These are phyloP conservation scores for Phlebopus sp. DNA, from an alignment of 1,284 basidiomycete genomes.

Conservation along the genomic window DNA sequence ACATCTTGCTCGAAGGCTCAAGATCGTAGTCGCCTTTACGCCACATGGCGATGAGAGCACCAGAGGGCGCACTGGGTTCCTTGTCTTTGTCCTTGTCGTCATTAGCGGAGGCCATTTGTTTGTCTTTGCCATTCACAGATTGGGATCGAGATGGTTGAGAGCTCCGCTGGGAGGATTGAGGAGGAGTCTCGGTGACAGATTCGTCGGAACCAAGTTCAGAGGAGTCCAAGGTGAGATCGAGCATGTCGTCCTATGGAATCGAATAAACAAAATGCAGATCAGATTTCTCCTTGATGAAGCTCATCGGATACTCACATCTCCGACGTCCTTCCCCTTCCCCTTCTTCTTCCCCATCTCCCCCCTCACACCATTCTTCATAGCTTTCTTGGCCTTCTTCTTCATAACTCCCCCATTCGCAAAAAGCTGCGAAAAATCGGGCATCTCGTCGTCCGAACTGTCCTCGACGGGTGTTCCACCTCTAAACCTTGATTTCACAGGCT, in stretches of 20 bases:
- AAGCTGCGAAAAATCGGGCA: slow-evolving; percentile 42
- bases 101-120: slow-evolving; percentile 19
- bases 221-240: slow-evolving; percentile 27
- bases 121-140: slow-evolving; percentile 21
- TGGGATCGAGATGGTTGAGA: slow-evolving; percentile 5
- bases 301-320: neutral
- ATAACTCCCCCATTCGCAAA: slow-evolving; percentile 15
- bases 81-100: slow-evolving; percentile 19
- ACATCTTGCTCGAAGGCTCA: slow-evolving; percentile 69
- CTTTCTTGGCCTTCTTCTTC: slow-evolving; percentile 26
- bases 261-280: slow-evolving; percentile 4
- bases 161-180: slow-evolving; percentile 2
- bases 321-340: neutral
- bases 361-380: slow-evolving; percentile 7
- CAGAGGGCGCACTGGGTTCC: slow-evolving; percentile 34
- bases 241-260: slow-evolving; percentile 17
- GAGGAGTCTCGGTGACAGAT: neutral
- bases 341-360: neutral
- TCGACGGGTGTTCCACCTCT: slow-evolving; percentile 14
- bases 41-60: slow-evolving; percentile 49
- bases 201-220: slow-evolving; percentile 6
- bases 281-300: too few relatives aligned
- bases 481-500: slow-evolving; percentile 3
- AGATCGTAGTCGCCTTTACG: slow-evolving; percentile 52
- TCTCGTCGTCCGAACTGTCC: slow-evolving; percentile 39